Conservation (phyloP, 2,329 filamentous ascomycete species). For the Penicillium sp. region DNA sequence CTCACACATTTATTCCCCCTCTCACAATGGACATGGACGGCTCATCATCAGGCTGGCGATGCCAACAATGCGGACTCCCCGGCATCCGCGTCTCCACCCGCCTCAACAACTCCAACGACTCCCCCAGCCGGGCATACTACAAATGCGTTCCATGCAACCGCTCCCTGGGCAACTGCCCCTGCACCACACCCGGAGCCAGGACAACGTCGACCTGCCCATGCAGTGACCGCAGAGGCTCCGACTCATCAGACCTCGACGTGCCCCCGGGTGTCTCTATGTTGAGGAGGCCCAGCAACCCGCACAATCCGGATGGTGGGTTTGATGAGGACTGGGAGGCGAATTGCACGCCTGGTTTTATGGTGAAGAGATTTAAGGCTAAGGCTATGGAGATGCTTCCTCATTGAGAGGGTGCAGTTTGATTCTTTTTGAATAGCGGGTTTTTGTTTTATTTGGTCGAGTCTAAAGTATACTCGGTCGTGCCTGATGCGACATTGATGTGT, state of each 20-base stretch:
- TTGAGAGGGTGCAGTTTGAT: neutral
- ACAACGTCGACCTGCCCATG: conserved; percentile 17
- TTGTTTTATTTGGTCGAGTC: neutral
- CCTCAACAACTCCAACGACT: neutral
- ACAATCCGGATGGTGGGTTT: conserved; percentile 17
- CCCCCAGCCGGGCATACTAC: conserved; percentile 13
- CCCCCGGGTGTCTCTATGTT: conserved; percentile 7
- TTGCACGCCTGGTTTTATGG: conserved; percentile 20
- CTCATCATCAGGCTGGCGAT: conserved; percentile 12
- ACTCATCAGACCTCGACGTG: conserved; percentile 8
- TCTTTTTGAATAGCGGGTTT: neutral
- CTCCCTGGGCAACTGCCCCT: conserved; percentile 16
- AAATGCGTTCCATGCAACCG: conserved; percentile 20
- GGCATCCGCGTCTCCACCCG: conserved; percentile 12
- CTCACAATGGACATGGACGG: conserved; percentile 3
- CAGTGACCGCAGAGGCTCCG: conserved; percentile 10
- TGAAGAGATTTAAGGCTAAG: conserved; percentile 17
- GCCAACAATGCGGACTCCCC: conserved; percentile 17
- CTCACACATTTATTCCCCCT: neutral
- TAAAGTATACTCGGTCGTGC: neutral
- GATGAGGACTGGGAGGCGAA: conserved; percentile 22
- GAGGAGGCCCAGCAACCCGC: conserved; percentile 5
- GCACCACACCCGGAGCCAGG: conserved; percentile 14
- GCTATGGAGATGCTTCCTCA: conserved; percentile 12
- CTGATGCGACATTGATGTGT: neutral